Conservation (phyloP, 331 rosid species). For the Malus hybrid region DNA sequence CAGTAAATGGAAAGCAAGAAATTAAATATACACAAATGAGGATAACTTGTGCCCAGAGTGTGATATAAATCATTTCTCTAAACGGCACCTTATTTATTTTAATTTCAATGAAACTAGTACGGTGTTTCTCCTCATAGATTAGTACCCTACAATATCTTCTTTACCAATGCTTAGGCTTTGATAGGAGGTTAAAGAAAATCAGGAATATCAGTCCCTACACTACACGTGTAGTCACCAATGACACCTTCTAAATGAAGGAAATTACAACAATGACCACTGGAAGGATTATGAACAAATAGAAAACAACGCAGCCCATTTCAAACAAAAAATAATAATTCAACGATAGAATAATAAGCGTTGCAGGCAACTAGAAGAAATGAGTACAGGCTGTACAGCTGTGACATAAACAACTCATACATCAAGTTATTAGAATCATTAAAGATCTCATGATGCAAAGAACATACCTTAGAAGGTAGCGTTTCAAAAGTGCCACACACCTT, state of each 20-base stretch:
- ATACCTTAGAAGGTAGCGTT: constrained; percentile 91
- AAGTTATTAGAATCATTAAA: constrained; percentile 6
- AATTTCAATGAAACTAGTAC: not conserved
- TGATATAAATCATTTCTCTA: not conserved
- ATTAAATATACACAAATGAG: not conserved
- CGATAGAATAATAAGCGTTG: not conserved
- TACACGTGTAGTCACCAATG: not conserved
- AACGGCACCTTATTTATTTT: not conserved
- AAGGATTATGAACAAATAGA: not conserved
- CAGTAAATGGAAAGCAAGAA: not conserved
- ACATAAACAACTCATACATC: constrained; percentile 8
- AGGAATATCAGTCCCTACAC: not conserved
- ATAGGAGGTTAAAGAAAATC: not conserved
- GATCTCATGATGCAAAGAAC: constrained; percentile 15
- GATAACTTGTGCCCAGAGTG: not conserved
- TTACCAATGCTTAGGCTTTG: not conserved
- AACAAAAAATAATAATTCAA: not conserved
- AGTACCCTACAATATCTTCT: not conserved
- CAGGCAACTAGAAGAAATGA: constrained; percentile 2
- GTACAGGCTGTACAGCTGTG: not conserved
- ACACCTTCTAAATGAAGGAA: not conserved
- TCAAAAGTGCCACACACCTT: constrained; percentile 91
- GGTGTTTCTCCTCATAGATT: not conserved
- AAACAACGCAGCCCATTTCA: not conserved
- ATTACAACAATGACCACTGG: not conserved